Base-by-base conservation (phyloP, 441 rosid genomes). In the Gossypium gossypioides region DNA sequence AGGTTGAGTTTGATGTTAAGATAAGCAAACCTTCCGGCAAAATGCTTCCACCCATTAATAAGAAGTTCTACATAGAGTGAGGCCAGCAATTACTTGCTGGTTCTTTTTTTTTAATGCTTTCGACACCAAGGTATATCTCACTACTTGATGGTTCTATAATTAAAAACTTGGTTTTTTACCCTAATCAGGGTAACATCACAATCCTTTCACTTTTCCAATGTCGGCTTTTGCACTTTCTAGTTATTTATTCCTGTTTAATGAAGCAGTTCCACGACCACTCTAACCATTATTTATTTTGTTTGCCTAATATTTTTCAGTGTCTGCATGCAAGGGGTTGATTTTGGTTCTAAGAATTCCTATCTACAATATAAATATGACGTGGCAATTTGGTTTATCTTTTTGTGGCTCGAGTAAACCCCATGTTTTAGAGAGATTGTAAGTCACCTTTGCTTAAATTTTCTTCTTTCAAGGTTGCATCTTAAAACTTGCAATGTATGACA, bases 1-100 rank as follows among this genome's bases (percentile, higher is more conserved):
- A 88, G 80, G 83, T 91, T 58, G 94, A 89, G 69, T 83, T 95
- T 64, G 81, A 73, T 7, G 85, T 92, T 75, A 86, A 88, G 64
- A 75, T 95, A 22, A 77, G 65, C 80, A 84, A 81, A 73, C 57
- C 89, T 74, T 82, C 90, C 50, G 92, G 93, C 19, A 69, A 78
- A 72, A 63, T 69, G 37, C 80, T 80, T 71, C 85, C 85, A 16
- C 74, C 91, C 19, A 79, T 85, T 73, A 79, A 72, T 76, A 87
- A 86, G 74, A 83, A 78, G 73, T 95, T 84, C 80, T 88, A 83
- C 79, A 77, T 91, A 73, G 99, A 95, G 81, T 95, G 91, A 89
- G 75, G 64, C 62, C 73, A 59, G 66, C 79, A 81, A 74, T 32
- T 73, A 69, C 66, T 52, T 59, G 72, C 75, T 8, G 6, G 2